Evolutionary conservation across 2,329 filamentous ascomycete genomes (phyloP).

Genomic region (Penicillium palitans): DNA sequence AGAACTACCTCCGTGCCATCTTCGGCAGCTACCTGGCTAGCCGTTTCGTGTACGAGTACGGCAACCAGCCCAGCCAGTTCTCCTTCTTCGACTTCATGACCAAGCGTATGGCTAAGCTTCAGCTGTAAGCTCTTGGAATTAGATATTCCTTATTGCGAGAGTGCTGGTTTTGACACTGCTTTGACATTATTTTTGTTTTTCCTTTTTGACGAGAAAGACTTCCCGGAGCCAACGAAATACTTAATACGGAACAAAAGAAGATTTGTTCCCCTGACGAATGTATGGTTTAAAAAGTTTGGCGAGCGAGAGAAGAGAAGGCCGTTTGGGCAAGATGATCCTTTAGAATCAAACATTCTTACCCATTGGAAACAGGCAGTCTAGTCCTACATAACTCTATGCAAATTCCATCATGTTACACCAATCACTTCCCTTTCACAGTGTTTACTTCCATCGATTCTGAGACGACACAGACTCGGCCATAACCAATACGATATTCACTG

Average conservation of each 20-base stretch:
- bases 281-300: conserved; percentile 10
- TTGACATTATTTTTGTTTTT: conserved; percentile 3
- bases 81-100: conserved; percentile 88
- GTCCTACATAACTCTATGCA: neutral
- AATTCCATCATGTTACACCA: neutral
- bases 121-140: conserved; percentile 24
- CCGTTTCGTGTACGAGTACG: conserved; percentile 94
- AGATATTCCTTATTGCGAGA: conserved; percentile 6
- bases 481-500: conserved; percentile 24
- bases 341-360: conserved; percentile 1
- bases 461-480: conserved; percentile 7
- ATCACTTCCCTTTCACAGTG: neutral
- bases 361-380: neutral
- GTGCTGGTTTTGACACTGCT: neutral
- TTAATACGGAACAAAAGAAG: conserved; percentile 13
- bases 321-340: neutral
- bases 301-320: neutral
- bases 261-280: conserved; percentile 16
- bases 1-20: conserved; percentile 88
- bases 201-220: conserved; percentile 7
- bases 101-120: conserved; percentile 35
- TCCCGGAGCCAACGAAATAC: conserved; percentile 4
- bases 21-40: conserved; percentile 95
- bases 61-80: conserved; percentile 90
- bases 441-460: neutral